A percentile compares a stretch with the other conserved stretches of the same genome.
Conservation (phyloP, 441 rosid genomes). For the Sinapis alba region DNA sequence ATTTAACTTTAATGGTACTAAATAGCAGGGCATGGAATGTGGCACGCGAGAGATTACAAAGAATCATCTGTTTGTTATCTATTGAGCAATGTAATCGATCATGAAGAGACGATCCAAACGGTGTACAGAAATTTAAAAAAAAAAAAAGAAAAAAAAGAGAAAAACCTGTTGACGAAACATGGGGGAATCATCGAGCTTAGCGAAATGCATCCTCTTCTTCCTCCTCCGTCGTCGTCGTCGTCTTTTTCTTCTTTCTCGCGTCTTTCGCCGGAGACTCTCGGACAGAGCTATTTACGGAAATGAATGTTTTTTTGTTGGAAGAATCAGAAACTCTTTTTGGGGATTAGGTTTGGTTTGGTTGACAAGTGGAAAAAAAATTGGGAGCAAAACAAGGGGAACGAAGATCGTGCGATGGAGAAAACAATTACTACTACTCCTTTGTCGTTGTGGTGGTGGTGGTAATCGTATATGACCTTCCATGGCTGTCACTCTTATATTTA, state of each 20-base stretch:
- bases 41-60: not conserved
- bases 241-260: not conserved
- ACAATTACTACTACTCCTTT: not conserved
- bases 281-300: slow-evolving; percentile 16
- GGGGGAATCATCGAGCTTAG: slow-evolving; percentile 81
- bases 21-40: not conserved
- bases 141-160: not conserved
- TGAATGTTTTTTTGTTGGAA: not conserved
- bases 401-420: slow-evolving; percentile 36
- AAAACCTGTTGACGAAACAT: slow-evolving; percentile 81
- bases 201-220: slow-evolving; percentile 54
- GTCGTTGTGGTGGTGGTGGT: not conserved
- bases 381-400: slow-evolving; percentile 41
- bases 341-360: slow-evolving; percentile 33
- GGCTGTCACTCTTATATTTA: slow-evolving; percentile 38
- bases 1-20: too few species aligned
- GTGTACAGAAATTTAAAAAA: not conserved
- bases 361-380: slow-evolving; percentile 17
- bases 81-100: not conserved
- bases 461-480: slow-evolving; percentile 52
- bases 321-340: slow-evolving; percentile 11
- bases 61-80: not conserved
- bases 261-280: slow-evolving; percentile 13
- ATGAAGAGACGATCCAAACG: slow-evolving; percentile 1
- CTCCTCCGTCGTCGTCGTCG: not conserved